Base-by-base conservation (phyloP, 331 rosid species). In the Acacia pycnantha region DNA sequence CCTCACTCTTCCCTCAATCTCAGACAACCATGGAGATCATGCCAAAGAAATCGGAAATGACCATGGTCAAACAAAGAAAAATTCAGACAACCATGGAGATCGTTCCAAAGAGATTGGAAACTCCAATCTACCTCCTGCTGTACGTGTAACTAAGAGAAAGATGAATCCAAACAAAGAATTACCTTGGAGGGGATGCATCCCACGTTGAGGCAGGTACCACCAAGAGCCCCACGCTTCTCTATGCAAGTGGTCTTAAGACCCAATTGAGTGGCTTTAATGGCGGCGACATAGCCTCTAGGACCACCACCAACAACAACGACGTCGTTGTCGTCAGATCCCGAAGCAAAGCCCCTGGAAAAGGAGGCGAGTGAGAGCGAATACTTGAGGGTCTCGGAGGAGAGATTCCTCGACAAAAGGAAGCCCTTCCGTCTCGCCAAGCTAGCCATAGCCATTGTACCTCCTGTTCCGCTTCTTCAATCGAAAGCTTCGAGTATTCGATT, bases 181-280 rank as follows among this genome's bases (percentile, higher is more conserved):
- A 92, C 99, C 99, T 95, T 95, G 64, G 99, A 93, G 62, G 99
- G 98, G 86, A 95, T 92, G 83, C 98, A 95, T 22, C 97, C 98
- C 0, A 96, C 98, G 89, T 96, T 96, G 78, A 96, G 99, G 80
- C 99, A 96, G 62, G 99, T 96, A 5, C 99, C 99, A 24, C 99
- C 99, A 11, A 96, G 99, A 77, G 97, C 11, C 4, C 98, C 97
- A 48, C 98, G 98, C 95, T 94, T 96, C 89, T 96, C 99, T 87
- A 94, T 91, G 81, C 99, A 96, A 71, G 99, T 89, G 73, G 99
- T 96, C 82, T 94, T 96, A 77, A 96, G 97, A 4, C 99, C 99
- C 0, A 96, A 83, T 89, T 94, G 99, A 11, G 99, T 89, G 31
- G 98, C 97, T 88, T 96, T 96, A 71, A 96, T 96, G 82, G 99